Percentiles rank a stretch among this genome's conserved stretches.
phyloP scores from a whole-genome alignment of 2,329 filamentous ascomycete species.

The Trichoderma semiorbis region DNA sequence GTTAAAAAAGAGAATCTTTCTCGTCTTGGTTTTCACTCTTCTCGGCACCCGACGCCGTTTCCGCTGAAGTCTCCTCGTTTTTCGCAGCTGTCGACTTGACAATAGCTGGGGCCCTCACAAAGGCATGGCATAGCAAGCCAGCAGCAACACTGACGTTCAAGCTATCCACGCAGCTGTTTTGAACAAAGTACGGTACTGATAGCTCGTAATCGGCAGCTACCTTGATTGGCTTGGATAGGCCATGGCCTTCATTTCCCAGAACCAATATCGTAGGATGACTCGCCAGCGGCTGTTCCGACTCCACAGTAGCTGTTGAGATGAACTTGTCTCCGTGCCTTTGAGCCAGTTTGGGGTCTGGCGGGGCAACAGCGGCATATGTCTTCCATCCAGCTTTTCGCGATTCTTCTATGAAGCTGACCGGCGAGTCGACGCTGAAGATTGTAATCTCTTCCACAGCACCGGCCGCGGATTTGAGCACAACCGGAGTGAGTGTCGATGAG shows the following conservation, averaged over 20 bases:
- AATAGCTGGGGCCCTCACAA: conserved; percentile 46
- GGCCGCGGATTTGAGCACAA: conserved; percentile 81
- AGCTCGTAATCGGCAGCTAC: conserved; percentile 63
- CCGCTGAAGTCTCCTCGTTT: not conserved
- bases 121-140: conserved; percentile 68
- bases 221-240: conserved; percentile 62
- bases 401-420: conserved; percentile 64
- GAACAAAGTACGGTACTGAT: conserved; percentile 59
- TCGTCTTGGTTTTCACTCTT: not conserved
- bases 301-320: conserved; percentile 48
- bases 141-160: conserved; percentile 91
- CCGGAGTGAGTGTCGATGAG: conserved; percentile 70
- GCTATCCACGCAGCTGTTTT: conserved; percentile 68
- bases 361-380: conserved; percentile 71
- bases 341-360: conserved; percentile 35
- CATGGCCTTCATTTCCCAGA: conserved; percentile 77
- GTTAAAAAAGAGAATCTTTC: not conserved
- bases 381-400: conserved; percentile 74
- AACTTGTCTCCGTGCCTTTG: conserved; percentile 40
- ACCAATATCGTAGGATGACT: conserved; percentile 71
- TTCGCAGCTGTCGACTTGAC: not conserved
- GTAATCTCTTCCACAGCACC: conserved; percentile 80
- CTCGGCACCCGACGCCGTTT: not conserved
- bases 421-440: conserved; percentile 66
- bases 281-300: conserved; percentile 50